These are phyloP conservation scores for Tubosaeta sp. DNA, from an alignment of 768 basidiomycete species.

Conservation along the genomic window DNA sequence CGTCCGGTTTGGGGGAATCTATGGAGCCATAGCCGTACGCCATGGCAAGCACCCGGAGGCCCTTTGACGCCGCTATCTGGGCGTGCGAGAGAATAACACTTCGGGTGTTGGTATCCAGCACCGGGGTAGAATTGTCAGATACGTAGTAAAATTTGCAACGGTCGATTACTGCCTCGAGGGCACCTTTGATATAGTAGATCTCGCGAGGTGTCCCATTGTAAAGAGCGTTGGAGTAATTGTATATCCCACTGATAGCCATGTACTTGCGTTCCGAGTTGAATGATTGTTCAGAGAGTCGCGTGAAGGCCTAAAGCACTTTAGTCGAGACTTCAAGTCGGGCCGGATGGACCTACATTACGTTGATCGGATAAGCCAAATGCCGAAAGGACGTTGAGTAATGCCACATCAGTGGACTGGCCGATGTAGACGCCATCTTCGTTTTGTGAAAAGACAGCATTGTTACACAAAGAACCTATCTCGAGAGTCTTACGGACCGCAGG, in stretches of 20 bases:
- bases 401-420: slow-evolving; percentile 93
- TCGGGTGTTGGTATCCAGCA: slow-evolving; percentile 64
- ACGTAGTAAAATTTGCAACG: slow-evolving; percentile 89
- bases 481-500: slow-evolving; percentile 70
- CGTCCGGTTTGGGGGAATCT: slow-evolving; percentile 32
- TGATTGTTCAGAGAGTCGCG: slow-evolving; percentile 71
- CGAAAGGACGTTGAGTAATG: slow-evolving; percentile 74
- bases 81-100: slow-evolving; percentile 70
- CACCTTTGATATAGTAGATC: slow-evolving; percentile 88
- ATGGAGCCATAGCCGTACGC: slow-evolving; percentile 76
- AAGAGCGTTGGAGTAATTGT: slow-evolving; percentile 33
- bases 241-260: slow-evolving; percentile 84
- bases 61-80: slow-evolving; percentile 63
- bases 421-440: slow-evolving; percentile 71
- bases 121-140: slow-evolving; percentile 82
- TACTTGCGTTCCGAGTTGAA: slow-evolving; percentile 94
- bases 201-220: slow-evolving; percentile 47
- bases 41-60: slow-evolving; percentile 87
- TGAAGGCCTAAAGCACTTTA: slow-evolving; percentile 49
- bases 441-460: slow-evolving; percentile 66
- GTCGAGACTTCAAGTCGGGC: background rate
- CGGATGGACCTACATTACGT: slow-evolving; percentile 50
- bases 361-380: slow-evolving; percentile 66
- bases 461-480: slow-evolving; percentile 84
- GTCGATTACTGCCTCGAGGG: slow-evolving; percentile 82